Base-by-base conservation (phyloP, 2,329 filamentous ascomycete genomes). In the Trichoderma atrobrunneum region DNA sequence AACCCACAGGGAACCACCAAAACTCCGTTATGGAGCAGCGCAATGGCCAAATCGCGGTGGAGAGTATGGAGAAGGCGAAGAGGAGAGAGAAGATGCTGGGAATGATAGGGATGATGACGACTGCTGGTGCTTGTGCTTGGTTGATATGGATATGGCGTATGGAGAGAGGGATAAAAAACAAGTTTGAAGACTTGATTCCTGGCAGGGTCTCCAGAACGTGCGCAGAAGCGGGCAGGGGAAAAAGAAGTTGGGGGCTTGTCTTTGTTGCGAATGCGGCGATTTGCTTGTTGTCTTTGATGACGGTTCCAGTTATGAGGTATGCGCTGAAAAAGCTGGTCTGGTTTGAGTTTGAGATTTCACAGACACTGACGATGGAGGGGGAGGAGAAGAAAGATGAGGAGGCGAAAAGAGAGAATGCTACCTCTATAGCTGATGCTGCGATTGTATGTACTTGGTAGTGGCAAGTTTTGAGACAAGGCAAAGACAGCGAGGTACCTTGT, bases 61-160 rank as follows among this genome's bases (percentile, higher is more conserved):
- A 71, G 70, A 68, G 64, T 61, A 69, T 72, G 70, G 70, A 69
- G 70, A 69, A 69, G 64, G 60, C 26, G 63, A 34, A 67, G 70
- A 66, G 70, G n/a, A 26, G 61, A 62, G 57, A 16, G 39, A 62
- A 56, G 61, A 48, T 60, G 69, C 68, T 70, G 68, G 68, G 32
- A 64, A 39, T 56, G 68, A 64, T 57, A 70, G 68, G 60, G 68
- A 64, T 64, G 59, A 70, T 43, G 66, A 69, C 18, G 65, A 43
- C 16, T n/a, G 39, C 39, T 43, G 1, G 39, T 43, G 39, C 39
- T 43, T 43, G 39, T 43, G 36, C 36, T 43, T 43, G 34, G 34
- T 36, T 36, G 34, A 36, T 36, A 16, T 36, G 12, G 34, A 36
- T 36, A 36, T 36, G 34, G 34, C 34, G 34, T 36, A 36, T 36